Evolutionary conservation across 2,329 filamentous ascomycete genomes (phyloP), one percentile per base, ranked within the genome.

Genomic region (Colletotrichum simmondsii): DNA sequence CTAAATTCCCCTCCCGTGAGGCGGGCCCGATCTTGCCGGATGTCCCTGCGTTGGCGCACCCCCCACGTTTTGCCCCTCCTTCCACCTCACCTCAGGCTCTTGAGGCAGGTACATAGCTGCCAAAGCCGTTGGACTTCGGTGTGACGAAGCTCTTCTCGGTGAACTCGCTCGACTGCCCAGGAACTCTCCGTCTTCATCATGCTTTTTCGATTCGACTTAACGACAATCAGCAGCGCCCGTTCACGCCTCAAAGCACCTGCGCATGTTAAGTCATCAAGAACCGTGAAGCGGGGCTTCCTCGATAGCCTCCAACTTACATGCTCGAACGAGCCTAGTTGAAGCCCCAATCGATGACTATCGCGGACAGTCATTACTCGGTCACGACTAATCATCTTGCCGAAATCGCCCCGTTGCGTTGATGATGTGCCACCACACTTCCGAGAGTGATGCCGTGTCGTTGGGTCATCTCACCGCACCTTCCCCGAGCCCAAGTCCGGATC

Each of bases 401-500:
- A 52, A 46, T 26, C 30, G 22, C 42, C 32, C 42, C n/a, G 49
- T 56, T 56, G 56, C 32, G 30, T 26, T 7, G 24, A 30, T 35
- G 28, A 14, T 58, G 14, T 26, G 28, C 52, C 59, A 26, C 11
- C 53, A 28, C 8, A 26, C 46, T 28, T n/a, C 59, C 42, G 65
- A 64, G 14, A 19, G 16, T 60, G 16, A 24, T 28, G 22, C 63
- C 52, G 30, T 46, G n/a, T 4, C n/a, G 19, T 58, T 32, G 19
- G 57, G 49, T 52, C 49, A 62, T 53, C 49, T 35, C n/a, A 19
- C 42, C 65, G 65, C 66, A 65, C 35, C 53, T 58, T 42, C 66
- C 26, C 66, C 65, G 59, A 24, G 2, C 35, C n/a, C n/a, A 53
- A 19, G 22, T 56, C 65, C 54, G 59, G 46, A 28, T 49, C 35